phyloP scores from a whole-genome alignment of 163 green algal species.

The Scenedesmus sp. region DNA sequence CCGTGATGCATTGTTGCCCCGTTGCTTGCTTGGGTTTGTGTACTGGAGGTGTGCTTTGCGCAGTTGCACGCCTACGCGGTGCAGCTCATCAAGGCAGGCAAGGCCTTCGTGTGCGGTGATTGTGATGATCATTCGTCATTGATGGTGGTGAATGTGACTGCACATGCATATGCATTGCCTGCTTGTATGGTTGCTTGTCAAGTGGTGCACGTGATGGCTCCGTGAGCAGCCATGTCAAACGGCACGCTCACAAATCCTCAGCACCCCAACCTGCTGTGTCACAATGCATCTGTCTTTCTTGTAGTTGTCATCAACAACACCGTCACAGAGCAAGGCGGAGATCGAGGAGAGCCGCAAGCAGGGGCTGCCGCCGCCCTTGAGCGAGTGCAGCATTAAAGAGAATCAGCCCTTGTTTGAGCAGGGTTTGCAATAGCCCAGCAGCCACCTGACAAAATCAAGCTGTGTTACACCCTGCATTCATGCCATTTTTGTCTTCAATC shows the following conservation, averaged over 20 bases:
- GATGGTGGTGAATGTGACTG: too few species aligned
- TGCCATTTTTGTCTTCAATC: not conserved
- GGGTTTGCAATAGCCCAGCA: too few species aligned
- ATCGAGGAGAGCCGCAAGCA: slow-evolving; percentile 86
- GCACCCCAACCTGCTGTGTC: too few species aligned
- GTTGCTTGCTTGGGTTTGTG: not conserved
- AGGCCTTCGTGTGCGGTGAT: slow-evolving; percentile 92
- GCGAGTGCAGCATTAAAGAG: slow-evolving; percentile 92
- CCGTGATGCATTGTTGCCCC: not conserved
- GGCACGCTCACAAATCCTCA: too few species aligned
- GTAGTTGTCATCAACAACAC: too few species aligned
- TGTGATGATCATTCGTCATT: too few species aligned
- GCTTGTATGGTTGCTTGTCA: too few species aligned
- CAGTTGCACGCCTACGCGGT: slow-evolving; percentile 94
- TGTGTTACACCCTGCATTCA: not conserved
- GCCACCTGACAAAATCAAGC: not conserved
- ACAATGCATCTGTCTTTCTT: too few species aligned
- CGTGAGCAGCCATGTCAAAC: too few species aligned
- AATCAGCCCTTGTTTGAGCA: slow-evolving; percentile 93
- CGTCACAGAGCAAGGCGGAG: slow-evolving; percentile 79
- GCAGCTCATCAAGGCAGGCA: slow-evolving; percentile 91
- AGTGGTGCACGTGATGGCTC: too few species aligned
- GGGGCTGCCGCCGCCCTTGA: slow-evolving; percentile 88
- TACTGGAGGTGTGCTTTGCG: slow-evolving; percentile 88
- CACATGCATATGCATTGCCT: too few species aligned